Percentiles rank a stretch among this genome's conserved stretches.
Evolutionary conservation across 495 filamentous ascomycete genomes (phyloP).

Genomic region (Lichina pygmaea): DNA sequence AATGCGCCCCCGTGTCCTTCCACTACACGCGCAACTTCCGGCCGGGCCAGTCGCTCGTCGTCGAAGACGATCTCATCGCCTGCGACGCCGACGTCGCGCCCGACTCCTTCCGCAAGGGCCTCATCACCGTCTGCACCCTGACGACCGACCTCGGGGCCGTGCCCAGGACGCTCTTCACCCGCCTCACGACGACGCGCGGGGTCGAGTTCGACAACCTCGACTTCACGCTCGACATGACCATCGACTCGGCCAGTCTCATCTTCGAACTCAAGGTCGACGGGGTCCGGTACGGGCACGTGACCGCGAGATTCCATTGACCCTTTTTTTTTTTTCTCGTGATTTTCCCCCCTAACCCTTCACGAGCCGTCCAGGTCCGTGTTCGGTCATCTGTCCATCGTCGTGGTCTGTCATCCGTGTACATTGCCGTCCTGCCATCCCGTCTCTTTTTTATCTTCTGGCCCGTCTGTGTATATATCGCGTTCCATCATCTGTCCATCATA

Average conservation of each 20-base stretch:
- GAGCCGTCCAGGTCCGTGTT: not conserved
- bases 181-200: constrained; percentile 41
- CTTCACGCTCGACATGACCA: constrained; percentile 49
- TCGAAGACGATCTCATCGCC: constrained; percentile 48
- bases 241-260: constrained; percentile 39
- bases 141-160: constrained; percentile 48
- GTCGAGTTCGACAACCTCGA: constrained; percentile 52
- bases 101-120: constrained; percentile 11
- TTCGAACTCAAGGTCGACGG: constrained; percentile 53
- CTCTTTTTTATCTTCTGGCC: too few relatives aligned
- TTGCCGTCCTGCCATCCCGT: too few relatives aligned
- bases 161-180: constrained; percentile 33
- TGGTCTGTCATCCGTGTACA: too few relatives aligned
- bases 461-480: too few relatives aligned
- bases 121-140: constrained; percentile 45
- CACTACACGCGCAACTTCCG: constrained; percentile 60
- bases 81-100: constrained; percentile 38
- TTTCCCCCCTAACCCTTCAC: not conserved
- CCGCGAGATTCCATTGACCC: constrained; percentile 34
- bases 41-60: constrained; percentile 32
- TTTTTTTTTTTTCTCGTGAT: not conserved
- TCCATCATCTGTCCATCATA: too few relatives aligned
- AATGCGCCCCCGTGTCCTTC: constrained; percentile 37
- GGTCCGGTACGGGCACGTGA: constrained; percentile 41
- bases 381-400: too few relatives aligned